These are phyloP conservation scores for Fonsecaea monophora DNA, from an alignment of 2,329 filamentous ascomycete genomes.

Conservation along the genomic window DNA sequence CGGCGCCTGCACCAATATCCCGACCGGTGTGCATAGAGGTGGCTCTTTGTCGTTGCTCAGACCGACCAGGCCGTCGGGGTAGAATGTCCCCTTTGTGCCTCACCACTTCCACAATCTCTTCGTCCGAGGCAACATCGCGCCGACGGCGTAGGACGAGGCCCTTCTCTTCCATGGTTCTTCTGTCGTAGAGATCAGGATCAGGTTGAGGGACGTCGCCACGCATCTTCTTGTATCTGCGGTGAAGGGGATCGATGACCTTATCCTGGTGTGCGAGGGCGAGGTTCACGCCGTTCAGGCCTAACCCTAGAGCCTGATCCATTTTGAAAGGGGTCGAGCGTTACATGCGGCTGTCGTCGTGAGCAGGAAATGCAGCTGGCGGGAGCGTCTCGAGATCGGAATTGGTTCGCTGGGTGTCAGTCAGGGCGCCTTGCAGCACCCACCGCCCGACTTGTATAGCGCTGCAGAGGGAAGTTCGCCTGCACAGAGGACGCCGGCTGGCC, in stretches of 20 bases:
- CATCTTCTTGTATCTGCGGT: conserved; percentile 35
- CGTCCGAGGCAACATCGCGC: conserved; percentile 39
- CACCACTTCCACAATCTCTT: conserved; percentile 41
- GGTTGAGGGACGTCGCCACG: conserved; percentile 30
- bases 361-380: conserved; percentile 3
- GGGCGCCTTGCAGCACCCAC: conserved; percentile 25
- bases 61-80: conserved; percentile 32
- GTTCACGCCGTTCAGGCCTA: conserved; percentile 36
- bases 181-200: conserved; percentile 33
- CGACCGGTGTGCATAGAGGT: conserved; percentile 35
- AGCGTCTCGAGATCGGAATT: neutral
- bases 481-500: conserved; percentile 2
- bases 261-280: conserved; percentile 37
- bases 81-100: conserved; percentile 38
- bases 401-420: neutral
- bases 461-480: neutral
- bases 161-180: conserved; percentile 38
- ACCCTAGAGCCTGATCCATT: conserved; percentile 36
- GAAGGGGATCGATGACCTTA: conserved; percentile 36
- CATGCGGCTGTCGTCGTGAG: conserved; percentile 11
- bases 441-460: conserved; percentile 4
- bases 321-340: conserved; percentile 19
- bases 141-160: conserved; percentile 39
- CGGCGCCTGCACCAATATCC: conserved; percentile 25
- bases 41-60: conserved; percentile 31